Conservation (phyloP, 2,329 filamentous ascomycete genomes). For the Neoscytalidium dimidiatum region DNA sequence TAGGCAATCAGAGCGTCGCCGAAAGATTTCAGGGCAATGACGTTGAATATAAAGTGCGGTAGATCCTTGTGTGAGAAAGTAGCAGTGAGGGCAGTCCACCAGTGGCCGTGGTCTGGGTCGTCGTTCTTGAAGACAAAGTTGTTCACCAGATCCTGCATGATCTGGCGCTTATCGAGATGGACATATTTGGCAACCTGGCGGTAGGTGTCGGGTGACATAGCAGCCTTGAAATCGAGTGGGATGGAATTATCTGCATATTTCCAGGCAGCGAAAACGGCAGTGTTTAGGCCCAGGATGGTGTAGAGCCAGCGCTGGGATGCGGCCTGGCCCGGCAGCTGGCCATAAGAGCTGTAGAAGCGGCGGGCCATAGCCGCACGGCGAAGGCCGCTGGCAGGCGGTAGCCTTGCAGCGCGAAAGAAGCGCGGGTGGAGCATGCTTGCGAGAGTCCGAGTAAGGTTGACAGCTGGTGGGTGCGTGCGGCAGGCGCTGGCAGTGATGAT, state of each 20-base stretch:
- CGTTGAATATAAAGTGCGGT: conserved; percentile 44
- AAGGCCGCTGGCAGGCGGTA: not conserved
- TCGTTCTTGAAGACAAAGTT: conserved; percentile 36
- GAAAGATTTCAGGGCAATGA: conserved; percentile 42
- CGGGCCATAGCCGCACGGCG: not conserved
- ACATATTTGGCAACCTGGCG: not conserved
- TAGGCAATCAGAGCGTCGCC: conserved; percentile 32
- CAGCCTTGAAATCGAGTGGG: conserved; percentile 5
- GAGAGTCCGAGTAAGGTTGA: not conserved
- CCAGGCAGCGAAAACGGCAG: conserved; percentile 41
- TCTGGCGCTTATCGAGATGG: not conserved
- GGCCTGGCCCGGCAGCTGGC: not conserved
- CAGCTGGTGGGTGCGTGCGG: not conserved
- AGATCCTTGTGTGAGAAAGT: conserved; percentile 41
- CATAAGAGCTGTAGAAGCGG: not conserved
- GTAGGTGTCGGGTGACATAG: not conserved
- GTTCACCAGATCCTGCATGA: not conserved
- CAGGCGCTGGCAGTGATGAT: not conserved
- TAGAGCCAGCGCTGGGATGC: conserved; percentile 23
- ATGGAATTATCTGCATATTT: conserved; percentile 30
- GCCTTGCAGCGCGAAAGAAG: not conserved
- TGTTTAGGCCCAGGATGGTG: conserved; percentile 43
- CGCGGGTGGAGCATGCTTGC: conserved; percentile 1
- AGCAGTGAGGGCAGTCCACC: conserved; percentile 34
- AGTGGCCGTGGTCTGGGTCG: conserved; percentile 30